Evolutionary conservation across 108 stramenopile species (phyloP), one percentile per base, ranked within the genome.

Genomic region (Cyclotella baltica): DNA sequence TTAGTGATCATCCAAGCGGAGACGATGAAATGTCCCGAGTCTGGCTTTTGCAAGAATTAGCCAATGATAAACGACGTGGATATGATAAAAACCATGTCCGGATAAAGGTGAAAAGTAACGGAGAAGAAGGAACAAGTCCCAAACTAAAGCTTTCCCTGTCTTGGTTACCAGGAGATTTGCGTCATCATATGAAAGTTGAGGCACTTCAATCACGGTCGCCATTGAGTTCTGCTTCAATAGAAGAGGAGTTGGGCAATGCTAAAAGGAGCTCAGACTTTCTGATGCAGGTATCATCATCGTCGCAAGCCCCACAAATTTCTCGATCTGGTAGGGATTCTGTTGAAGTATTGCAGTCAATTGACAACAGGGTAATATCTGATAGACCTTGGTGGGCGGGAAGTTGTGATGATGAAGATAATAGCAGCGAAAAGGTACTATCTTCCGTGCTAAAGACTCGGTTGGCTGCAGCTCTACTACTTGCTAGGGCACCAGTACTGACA

Each of bases 131-230:
- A 35, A 28, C 11, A 59, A 50, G 3, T 27, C 47, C 25, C 29
- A 65, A 57, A 57, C 27, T 35, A 10, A 51, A 43, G 73, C 62
- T 83, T 58, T 68, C 78, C 63, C 71, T 90, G 23, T 83, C 67
- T 19, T 92, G 89, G 93, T 55, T 92, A 10, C 89, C 89, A 31
- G 90, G 88, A 43, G 89, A 92, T 73, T 59, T 91, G n/a, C 88
- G 88, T 50, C 51, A 50, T 50, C 89, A 90, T 19, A 63, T 90
- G 83, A 80, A 78, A 28, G 85, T 76, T 63, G 65, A 77, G 20
- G 81, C 82, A 52, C 69, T 76, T 23, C 62, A 22, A 29, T 67
- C 79, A 28, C 50, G 80, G 19, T 74, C 73, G 23, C 73, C 69
- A 13, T 38, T 70, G 13, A 70, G 73, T 29, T 40, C 38, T 22